Evolutionary conservation across 1,284 basidiomycete species (phyloP).

Genomic region (Trichosporon faecale): DNA sequence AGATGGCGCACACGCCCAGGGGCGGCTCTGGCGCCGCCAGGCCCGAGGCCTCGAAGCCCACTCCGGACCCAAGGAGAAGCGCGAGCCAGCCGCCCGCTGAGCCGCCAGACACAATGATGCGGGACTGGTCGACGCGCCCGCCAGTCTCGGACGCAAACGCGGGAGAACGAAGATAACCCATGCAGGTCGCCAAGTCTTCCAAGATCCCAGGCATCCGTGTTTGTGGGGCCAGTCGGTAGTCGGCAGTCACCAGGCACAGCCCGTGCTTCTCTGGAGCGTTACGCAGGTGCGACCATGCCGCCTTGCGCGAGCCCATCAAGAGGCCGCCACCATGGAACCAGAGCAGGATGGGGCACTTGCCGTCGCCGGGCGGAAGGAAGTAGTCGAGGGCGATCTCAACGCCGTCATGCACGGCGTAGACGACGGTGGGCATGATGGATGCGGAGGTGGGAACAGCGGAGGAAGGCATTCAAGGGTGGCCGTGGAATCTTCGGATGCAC

Average conservation of each 20-base stretch:
- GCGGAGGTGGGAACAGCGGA: background rate
- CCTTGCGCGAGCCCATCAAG: background rate
- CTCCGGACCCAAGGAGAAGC: conserved; percentile 15
- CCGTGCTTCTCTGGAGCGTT: conserved; percentile 18
- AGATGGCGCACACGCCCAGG: conserved; percentile 14
- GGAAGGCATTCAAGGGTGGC: too few species aligned
- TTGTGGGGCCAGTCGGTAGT: conserved; percentile 21
- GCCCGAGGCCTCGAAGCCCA: conserved; percentile 20
- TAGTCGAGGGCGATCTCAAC: background rate
- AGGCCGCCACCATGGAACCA: conserved; percentile 16
- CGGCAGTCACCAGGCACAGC: conserved; percentile 21
- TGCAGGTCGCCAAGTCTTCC: background rate
- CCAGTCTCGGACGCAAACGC: conserved; percentile 13
- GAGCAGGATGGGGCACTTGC: conserved; percentile 11
- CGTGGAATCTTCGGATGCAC: too few species aligned
- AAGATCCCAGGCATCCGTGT: conserved; percentile 21
- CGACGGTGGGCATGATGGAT: background rate
- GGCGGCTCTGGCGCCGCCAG: conserved; percentile 13
- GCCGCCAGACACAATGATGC: conserved; percentile 20
- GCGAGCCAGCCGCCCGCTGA: conserved; percentile 25
- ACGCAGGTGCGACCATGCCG: conserved; percentile 11
- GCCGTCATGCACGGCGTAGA: background rate
- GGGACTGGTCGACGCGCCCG: conserved; percentile 14
- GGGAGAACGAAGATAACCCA: conserved; percentile 16
- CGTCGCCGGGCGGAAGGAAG: background rate